phyloP scores from a whole-genome alignment of 2,329 filamentous ascomycete species.

The Claviceps sp. region DNA sequence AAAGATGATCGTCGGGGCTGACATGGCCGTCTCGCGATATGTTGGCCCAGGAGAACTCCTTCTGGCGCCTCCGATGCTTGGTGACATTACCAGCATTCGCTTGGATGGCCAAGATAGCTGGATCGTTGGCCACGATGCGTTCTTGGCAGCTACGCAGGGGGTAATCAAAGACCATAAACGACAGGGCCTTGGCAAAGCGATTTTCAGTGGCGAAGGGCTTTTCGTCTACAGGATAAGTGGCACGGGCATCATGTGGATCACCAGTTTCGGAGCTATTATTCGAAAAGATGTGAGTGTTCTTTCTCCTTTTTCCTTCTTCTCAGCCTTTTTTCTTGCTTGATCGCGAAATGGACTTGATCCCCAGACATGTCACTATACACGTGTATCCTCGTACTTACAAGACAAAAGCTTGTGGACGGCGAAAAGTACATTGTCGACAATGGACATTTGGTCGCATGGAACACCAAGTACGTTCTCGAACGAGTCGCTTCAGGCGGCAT shows the following conservation, averaged over 20 bases:
- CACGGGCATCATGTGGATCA: conserved; percentile 72
- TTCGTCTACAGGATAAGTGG: conserved; percentile 83
- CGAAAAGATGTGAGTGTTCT: conserved; percentile 62
- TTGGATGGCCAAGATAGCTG: conserved; percentile 61
- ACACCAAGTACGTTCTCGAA: conserved; percentile 85
- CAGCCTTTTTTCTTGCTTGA: neutral
- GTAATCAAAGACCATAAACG: conserved; percentile 77
- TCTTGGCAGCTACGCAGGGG: conserved; percentile 75
- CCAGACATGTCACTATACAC: neutral
- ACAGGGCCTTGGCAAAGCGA: conserved; percentile 75
- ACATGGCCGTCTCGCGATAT: conserved; percentile 65
- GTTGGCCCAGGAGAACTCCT: conserved; percentile 86
- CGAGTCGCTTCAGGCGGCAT: conserved; percentile 82
- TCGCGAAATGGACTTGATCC: neutral
- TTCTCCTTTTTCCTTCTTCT: neutral
- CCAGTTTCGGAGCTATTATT: conserved; percentile 89
- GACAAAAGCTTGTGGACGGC: conserved; percentile 39
- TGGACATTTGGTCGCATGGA: conserved; percentile 91
- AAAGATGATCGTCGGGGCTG: conserved; percentile 73
- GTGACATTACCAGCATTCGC: conserved; percentile 73
- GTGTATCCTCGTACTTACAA: neutral
- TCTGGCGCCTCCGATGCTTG: conserved; percentile 64
- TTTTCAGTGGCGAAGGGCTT: conserved; percentile 86
- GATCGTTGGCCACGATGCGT: conserved; percentile 78
- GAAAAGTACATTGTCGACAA: conserved; percentile 92